A percentile compares a stretch with the other conserved stretches of the same genome.
Evolutionary conservation across 2,329 filamentous ascomycete species (phyloP).

Genomic region (Fusarium sp.): DNA sequence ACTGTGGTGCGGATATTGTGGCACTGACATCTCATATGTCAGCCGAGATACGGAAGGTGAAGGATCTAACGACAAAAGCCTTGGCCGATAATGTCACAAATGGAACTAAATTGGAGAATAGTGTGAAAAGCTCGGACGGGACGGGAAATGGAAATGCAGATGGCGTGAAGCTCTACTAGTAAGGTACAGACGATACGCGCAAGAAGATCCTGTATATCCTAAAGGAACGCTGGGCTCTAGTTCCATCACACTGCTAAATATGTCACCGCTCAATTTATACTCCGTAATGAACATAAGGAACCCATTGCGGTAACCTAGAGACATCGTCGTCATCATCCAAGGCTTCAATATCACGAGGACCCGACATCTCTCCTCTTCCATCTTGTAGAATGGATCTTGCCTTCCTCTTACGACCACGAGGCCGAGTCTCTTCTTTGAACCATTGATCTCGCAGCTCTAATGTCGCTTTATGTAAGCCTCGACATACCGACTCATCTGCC

Average conservation of each 20-base stretch:
- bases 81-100: too few relatives aligned
- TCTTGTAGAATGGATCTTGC: accelerated
- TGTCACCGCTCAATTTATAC: too few relatives aligned
- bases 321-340: neutral
- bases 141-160: neutral
- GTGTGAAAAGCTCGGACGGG: too few relatives aligned
- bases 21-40: too few relatives aligned
- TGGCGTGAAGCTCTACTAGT: neutral
- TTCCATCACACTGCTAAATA: too few relatives aligned
- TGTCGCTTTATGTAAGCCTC: neutral
- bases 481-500: neutral
- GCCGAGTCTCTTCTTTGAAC: accelerated
- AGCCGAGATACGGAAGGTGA: too few relatives aligned
- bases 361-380: neutral
- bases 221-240: too few relatives aligned
- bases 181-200: too few relatives aligned
- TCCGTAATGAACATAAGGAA: neutral
- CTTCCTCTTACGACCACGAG: neutral
- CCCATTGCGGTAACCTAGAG: neutral
- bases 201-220: too few relatives aligned
- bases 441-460: neutral
- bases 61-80: too few relatives aligned
- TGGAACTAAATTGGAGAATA: too few relatives aligned
- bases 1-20: too few relatives aligned
- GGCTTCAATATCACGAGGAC: neutral